Evolutionary conservation across 2,329 filamentous ascomycete genomes (phyloP).

Genomic region (Taxawa tesnikishii): DNA sequence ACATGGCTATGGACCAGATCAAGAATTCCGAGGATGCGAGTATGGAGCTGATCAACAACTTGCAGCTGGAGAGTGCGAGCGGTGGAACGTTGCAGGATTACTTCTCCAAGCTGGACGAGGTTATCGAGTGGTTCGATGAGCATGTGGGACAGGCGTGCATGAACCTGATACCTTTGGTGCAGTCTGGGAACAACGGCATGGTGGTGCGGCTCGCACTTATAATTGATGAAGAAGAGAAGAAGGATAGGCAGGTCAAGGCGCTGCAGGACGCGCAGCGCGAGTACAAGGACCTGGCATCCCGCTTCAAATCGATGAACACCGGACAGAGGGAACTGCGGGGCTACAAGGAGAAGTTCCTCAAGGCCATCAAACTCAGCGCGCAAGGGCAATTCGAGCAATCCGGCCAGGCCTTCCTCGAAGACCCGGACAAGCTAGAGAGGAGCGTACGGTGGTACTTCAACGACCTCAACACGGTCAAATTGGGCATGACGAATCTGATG

Average conservation of each 20-base stretch:
- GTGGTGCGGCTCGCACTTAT: slow-evolving; percentile 86
- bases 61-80: slow-evolving; percentile 51
- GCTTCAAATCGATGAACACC: slow-evolving; percentile 82
- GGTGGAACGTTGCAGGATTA: slow-evolving; percentile 73
- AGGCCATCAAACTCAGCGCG: slow-evolving; percentile 62
- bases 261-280: slow-evolving; percentile 91
- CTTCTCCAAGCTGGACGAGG: slow-evolving; percentile 74
- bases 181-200: slow-evolving; percentile 74
- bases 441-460: slow-evolving; percentile 95
- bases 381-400: slow-evolving; percentile 62
- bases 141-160: slow-evolving; percentile 81
- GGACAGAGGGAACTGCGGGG: slow-evolving; percentile 85
- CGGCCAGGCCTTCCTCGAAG: slow-evolving; percentile 65
- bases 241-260: slow-evolving; percentile 80
- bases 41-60: slow-evolving; percentile 78
- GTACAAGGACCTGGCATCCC: slow-evolving; percentile 83
- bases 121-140: slow-evolving; percentile 91
- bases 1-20: slow-evolving; percentile 96
- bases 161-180: slow-evolving; percentile 78
- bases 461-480: slow-evolving; percentile 85
- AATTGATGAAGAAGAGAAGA: slow-evolving; percentile 93
- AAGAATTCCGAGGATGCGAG: slow-evolving; percentile 69
- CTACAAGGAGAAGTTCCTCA: slow-evolving; percentile 92
- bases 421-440: slow-evolving; percentile 75
- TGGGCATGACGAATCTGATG: slow-evolving; percentile 84